These are phyloP conservation scores for Artemisia princeps DNA, from an alignment of 140 eudicot species.

Conservation along the genomic window DNA sequence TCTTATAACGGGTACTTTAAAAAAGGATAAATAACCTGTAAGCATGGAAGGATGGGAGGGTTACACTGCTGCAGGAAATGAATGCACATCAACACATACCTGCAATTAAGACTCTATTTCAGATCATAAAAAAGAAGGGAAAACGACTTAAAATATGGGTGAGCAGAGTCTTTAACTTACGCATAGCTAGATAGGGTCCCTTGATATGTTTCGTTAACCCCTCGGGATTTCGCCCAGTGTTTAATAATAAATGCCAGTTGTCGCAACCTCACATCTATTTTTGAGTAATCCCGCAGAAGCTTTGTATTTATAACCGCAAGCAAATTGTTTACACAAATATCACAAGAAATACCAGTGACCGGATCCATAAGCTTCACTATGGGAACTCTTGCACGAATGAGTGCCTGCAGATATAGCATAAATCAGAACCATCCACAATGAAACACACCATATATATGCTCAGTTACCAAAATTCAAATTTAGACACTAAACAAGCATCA, in stretches of 20 bases:
- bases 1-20: not conserved
- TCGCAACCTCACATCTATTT: conserved; percentile 67
- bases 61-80: conserved; percentile 80
- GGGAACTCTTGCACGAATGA: conserved; percentile 88
- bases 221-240: conserved; percentile 94
- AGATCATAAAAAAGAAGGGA: not conserved
- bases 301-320: conserved; percentile 87
- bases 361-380: conserved; percentile 97
- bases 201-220: conserved; percentile 80
- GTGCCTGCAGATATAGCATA: conserved; percentile 47
- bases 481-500: too few species aligned
- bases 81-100: conserved; percentile 96
- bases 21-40: conserved; percentile 48
- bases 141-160: not conserved
- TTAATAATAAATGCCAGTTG: conserved; percentile 83
- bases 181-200: conserved; percentile 97
- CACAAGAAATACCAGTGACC: conserved; percentile 73
- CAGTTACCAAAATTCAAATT: too few species aligned
- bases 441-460: too few species aligned
- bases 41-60: conserved; percentile 89
- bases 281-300: conserved; percentile 78
- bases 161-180: conserved; percentile 39
- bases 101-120: conserved; percentile 29
- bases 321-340: conserved; percentile 79
- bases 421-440: conserved; percentile 1